phyloP scores from a whole-genome alignment of 176 grass and related monocot genomes.

The Oryza brachyantha region DNA sequence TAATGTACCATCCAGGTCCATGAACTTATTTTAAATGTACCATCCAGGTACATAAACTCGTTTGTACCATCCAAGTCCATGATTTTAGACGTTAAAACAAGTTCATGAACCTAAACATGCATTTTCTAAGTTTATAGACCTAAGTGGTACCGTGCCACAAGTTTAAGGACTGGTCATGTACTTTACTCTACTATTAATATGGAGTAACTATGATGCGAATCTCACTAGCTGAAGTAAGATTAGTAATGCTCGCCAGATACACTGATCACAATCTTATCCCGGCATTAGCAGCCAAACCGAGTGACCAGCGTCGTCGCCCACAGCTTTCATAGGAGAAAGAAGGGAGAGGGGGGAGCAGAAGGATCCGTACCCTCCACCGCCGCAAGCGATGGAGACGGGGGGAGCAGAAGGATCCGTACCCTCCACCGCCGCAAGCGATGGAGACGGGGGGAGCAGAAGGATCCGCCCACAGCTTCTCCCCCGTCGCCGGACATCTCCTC shows the following conservation, averaged over 20 bases:
- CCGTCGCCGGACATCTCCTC: slow-evolving; percentile 36
- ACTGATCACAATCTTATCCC: not conserved
- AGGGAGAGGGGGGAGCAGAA: not conserved
- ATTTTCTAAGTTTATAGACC: no score
- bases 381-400: slow-evolving; percentile 37
- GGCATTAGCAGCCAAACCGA: not conserved
- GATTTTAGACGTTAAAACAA: no score
- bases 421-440: slow-evolving; percentile 59
- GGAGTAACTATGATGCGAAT: not conserved
- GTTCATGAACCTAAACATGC: no score
- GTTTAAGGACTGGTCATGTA: no score
- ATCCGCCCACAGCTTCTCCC: no score
- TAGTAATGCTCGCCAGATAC: not conserved
- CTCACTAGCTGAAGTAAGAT: not conserved
- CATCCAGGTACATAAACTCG: no score
- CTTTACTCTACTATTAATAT: no score
- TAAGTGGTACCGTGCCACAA: no score
- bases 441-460: no score
- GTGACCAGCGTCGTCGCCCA: not conserved
- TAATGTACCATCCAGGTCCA: no score
- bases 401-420: slow-evolving; percentile 39
- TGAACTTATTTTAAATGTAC: no score
- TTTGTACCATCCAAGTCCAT: no score
- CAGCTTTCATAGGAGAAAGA: not conserved
- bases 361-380: slow-evolving; percentile 66